Conservation (phyloP, 1,139 yeast species). For the Protomyces lactucae-debilis region DNA sequence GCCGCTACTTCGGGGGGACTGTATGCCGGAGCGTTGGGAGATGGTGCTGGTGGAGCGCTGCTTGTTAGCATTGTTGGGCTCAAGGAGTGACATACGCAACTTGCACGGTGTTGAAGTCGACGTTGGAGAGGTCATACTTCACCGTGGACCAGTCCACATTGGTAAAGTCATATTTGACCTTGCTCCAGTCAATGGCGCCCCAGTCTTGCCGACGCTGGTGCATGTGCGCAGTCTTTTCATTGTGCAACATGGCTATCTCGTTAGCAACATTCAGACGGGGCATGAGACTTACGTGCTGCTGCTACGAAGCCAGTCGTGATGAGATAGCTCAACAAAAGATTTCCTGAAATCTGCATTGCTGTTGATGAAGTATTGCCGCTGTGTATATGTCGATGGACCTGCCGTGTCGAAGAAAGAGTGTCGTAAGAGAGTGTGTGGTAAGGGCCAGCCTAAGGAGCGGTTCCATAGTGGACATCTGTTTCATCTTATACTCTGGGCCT, state of each 20-base stretch:
- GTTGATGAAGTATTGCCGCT: neutral
- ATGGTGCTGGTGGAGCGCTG: conserved; percentile 16
- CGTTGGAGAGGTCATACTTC: conserved; percentile 14
- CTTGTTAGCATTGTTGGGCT: neutral
- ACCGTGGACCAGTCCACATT: conserved; percentile 22
- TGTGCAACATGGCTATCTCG: neutral
- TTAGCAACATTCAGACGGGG: neutral
- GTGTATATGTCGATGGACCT: neutral
- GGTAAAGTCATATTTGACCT: conserved; percentile 12
- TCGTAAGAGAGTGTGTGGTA: neutral
- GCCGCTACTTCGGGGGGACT: neutral
- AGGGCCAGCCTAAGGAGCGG: neutral
- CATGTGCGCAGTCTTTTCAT: neutral
- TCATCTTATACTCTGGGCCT: neutral
- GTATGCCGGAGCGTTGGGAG: neutral
- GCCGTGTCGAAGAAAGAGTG: neutral
- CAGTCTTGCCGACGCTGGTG: conserved; percentile 22
- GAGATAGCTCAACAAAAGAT: neutral
- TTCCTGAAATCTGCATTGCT: conserved; percentile 1
- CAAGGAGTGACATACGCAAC: neutral
- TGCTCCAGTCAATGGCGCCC: conserved; percentile 18
- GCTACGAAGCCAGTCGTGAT: neutral
- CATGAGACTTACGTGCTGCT: neutral
- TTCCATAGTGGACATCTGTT: neutral
- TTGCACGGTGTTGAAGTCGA: conserved; percentile 3